Base-by-base conservation (phyloP, 768 basidiomycete species). In the Agaricus bisporus region DNA sequence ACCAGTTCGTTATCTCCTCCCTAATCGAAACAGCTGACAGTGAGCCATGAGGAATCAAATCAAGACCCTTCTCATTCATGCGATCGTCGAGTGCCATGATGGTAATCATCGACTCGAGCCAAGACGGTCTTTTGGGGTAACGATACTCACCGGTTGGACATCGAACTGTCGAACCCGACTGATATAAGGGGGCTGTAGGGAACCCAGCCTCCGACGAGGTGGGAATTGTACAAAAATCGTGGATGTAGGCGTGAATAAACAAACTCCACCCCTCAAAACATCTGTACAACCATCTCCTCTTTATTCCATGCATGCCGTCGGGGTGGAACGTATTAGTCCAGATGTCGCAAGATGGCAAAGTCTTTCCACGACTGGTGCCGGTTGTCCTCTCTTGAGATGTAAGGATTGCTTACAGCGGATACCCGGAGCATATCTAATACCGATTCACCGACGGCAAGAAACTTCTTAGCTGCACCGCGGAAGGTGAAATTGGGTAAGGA, bases 391-490 rank as follows among this genome's bases (percentile, higher is more conserved):
- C 76, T 79, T 74, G 79, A 86, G 74, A 89, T 97, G 64, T 89
- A 97, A 7, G 74, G 60, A 64, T 86, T 94, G 66, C 87, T 92
- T 56, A 97, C 89, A n/a, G 84, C 91, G 2, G 85, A 83, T 10
- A 82, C 85, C 62, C 92, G 86, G 35, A 87, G 73, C 68, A 93
- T 78, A 63, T 91, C 89, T 70, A 95, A 98, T 32, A 95, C 68
- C 3, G 86, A 83, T 70, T 98, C 95, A 48, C 95, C 95, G 22
- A 93, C 73, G 35, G 84, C 82, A 48, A 98, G 76, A 64, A 92
- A 94, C 54, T 78, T 81, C 61, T 97, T 88, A 2, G 90, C 84
- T 9, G 91, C 69, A 15, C 82, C 79, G 47, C 88, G 86, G 12
- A 85, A 57, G 8, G 88, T 93, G 2, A 86, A 78, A 63, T 98